Base-by-base conservation (phyloP, 495 filamentous ascomycete genomes). In the Penicillium lagena region DNA sequence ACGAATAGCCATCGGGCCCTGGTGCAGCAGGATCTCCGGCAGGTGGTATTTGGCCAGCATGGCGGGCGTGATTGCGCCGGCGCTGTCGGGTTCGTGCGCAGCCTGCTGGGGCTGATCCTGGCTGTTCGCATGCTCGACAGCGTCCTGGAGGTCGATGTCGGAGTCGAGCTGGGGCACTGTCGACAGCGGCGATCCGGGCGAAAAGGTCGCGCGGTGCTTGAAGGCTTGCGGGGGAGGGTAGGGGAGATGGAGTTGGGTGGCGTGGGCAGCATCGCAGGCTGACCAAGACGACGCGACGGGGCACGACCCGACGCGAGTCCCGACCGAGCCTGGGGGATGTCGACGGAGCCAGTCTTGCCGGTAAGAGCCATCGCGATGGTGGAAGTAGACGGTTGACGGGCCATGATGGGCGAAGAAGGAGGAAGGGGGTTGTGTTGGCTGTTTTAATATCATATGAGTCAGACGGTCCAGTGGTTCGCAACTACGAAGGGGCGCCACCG, bases 211-310 rank as follows among this genome's bases (percentile, higher is more conserved):
- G 51, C 63, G 67, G 15, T 59, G 56, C 54, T 80, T 81, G 57
- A 87, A 83, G 54, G 79, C 82, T 48, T 90, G 89, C 37, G 93
- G 86, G 86, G 82, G 40, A 96, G 79, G 42, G 80, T 83, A 29
- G 91, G 93, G 32, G 91, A 96, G 63, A 96, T 90, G 59, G 93
- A 96, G 70, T 94, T 94, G 42, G 91, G 91, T 56, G 91, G 91
- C 67, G 91, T 97, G 40, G 85, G 90, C 54, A 96, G 82, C 66
- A 77, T 72, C 43, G 58, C 59, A 49, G 76, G 68, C 66, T 76
- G 73, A 52, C 70, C 72, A 43, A 67, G 67, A 70, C 72, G 78
- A 63, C 22, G 22, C 22, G 75, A 65, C 67, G 78, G 58, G 54
- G 69, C 67, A 63, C 66, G 80, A 64, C 78, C 76, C 66, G 62